Evolutionary conservation across 1,284 basidiomycete genomes (phyloP).

Genomic region (Quambalaria eucalypti): DNA sequence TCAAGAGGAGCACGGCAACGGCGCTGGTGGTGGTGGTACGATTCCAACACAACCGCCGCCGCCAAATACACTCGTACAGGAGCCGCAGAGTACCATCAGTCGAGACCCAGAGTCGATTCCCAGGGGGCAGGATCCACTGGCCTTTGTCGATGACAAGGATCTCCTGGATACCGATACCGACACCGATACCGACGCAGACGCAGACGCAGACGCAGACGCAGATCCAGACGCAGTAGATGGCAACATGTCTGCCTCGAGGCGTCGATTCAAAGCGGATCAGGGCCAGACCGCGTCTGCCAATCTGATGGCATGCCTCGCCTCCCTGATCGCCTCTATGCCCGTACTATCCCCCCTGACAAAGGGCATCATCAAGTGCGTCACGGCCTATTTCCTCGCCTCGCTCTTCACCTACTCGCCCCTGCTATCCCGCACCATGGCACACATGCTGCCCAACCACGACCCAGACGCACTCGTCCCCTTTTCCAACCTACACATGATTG

Average conservation of each 20-base stretch:
- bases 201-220: slow-evolving; percentile 4
- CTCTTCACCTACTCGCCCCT: slow-evolving; percentile 79
- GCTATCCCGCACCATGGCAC: slow-evolving; percentile 41
- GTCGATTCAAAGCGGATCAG: neutral
- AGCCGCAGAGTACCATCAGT: slow-evolving; percentile 22
- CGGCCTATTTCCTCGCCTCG: slow-evolving; percentile 81
- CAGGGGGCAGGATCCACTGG: slow-evolving; percentile 27
- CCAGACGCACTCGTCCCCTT: slow-evolving; percentile 28
- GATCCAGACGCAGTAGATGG: slow-evolving; percentile 3
- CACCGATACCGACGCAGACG: slow-evolving; percentile 12
- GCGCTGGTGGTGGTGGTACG: slow-evolving; percentile 6
- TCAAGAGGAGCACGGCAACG: slow-evolving; percentile 15
- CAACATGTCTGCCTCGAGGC: neutral
- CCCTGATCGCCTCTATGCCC: neutral
- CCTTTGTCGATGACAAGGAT: slow-evolving; percentile 19
- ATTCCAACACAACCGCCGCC: neutral
- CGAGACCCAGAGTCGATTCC: slow-evolving; percentile 28
- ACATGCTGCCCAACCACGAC: slow-evolving; percentile 33
- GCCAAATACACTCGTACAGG: slow-evolving; percentile 15
- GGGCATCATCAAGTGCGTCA: slow-evolving; percentile 74
- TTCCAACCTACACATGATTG: slow-evolving; percentile 77
- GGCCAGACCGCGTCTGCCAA: neutral
- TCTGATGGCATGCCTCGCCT: neutral
- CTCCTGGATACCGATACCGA: slow-evolving; percentile 20
- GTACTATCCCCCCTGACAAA: neutral